These are phyloP conservation scores for Talaromyces sp. DNA, from an alignment of 2,329 filamentous ascomycete genomes.

Conservation along the genomic window DNA sequence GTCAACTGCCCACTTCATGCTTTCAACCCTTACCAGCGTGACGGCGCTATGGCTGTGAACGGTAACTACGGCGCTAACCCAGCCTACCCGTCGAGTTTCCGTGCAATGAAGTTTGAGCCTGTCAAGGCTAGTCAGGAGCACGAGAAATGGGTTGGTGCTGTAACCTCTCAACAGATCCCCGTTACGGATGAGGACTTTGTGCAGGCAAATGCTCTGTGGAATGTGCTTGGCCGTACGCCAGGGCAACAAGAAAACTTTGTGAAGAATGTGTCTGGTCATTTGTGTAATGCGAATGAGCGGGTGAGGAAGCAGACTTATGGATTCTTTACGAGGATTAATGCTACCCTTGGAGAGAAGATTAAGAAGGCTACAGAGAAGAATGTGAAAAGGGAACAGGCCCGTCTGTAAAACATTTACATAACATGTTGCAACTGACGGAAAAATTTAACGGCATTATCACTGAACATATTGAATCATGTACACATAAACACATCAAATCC, in stretches of 20 bases:
- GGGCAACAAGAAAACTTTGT: slow-evolving; percentile 61
- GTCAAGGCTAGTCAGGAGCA: slow-evolving; percentile 41
- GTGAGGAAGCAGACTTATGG: slow-evolving; percentile 56
- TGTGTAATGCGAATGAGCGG: slow-evolving; percentile 50
- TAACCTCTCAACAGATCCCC: slow-evolving; percentile 36
- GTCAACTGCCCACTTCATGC: slow-evolving; percentile 53
- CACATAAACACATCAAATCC: not conserved
- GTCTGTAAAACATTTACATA: slow-evolving; percentile 21
- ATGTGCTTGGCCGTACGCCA: slow-evolving; percentile 38
- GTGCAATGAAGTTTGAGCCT: slow-evolving; percentile 32
- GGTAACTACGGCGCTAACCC: slow-evolving; percentile 59
- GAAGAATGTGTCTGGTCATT: slow-evolving; percentile 54
- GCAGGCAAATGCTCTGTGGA: slow-evolving; percentile 41
- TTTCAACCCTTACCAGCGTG: slow-evolving; percentile 64
- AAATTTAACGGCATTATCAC: not conserved
- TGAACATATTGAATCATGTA: not conserved
- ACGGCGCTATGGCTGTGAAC: slow-evolving; percentile 64
- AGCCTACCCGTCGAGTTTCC: slow-evolving; percentile 47
- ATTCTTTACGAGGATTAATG: slow-evolving; percentile 57
- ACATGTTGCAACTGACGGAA: not conserved
- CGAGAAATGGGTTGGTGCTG: slow-evolving; percentile 41
- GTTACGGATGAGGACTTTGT: slow-evolving; percentile 44
- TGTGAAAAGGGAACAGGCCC: slow-evolving; percentile 20
- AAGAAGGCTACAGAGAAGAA: slow-evolving; percentile 48
- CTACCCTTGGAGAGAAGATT: slow-evolving; percentile 50